These are phyloP conservation scores for Penicillium paradoxum DNA, from an alignment of 495 filamentous ascomycete genomes.

Conservation along the genomic window DNA sequence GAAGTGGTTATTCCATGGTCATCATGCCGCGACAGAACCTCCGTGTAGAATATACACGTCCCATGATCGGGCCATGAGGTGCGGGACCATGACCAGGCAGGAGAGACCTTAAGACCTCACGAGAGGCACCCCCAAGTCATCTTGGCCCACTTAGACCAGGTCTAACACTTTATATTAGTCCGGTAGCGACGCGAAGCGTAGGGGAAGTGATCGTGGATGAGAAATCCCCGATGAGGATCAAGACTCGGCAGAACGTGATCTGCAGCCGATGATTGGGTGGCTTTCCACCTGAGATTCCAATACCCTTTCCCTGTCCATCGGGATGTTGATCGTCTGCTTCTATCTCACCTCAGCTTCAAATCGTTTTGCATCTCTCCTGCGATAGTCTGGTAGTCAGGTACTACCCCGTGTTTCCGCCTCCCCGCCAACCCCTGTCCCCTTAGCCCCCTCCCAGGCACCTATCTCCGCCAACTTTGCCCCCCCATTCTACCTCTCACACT, in stretches of 20 bases:
- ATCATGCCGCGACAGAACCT: neutral
- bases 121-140: neutral
- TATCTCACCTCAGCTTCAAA: conserved; percentile 5
- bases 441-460: conserved; percentile 22
- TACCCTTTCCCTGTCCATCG: neutral
- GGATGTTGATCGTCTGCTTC: conserved; percentile 6
- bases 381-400: conserved; percentile 24
- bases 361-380: conserved; percentile 2
- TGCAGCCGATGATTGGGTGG: conserved; percentile 26
- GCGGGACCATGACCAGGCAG: conserved; percentile 16
- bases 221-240: neutral
- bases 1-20: neutral
- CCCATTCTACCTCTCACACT: conserved; percentile 6
- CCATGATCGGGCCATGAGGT: conserved; percentile 24
- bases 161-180: neutral
- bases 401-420: conserved; percentile 20
- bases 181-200: neutral
- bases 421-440: conserved; percentile 22
- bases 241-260: conserved; percentile 25
- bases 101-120: neutral
- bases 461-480: conserved; percentile 7
- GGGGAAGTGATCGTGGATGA: neutral
- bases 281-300: conserved; percentile 17
- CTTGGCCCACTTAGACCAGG: neutral
- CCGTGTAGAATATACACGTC: neutral